Base-by-base conservation (phyloP, 2,329 filamentous ascomycete species). In the Alternaria sp. region DNA sequence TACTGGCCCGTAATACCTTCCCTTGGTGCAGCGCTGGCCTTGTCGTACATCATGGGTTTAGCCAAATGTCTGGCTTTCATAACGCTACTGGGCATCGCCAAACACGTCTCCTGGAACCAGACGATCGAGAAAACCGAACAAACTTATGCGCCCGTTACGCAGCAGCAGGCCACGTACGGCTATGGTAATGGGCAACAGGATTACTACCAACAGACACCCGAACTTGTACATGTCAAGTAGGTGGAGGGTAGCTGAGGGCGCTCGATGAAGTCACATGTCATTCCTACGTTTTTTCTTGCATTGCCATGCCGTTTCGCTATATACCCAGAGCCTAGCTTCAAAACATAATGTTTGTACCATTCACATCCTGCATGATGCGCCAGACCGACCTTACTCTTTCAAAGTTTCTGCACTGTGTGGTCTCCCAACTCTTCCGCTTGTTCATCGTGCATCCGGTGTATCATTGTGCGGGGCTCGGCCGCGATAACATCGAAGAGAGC, bases 1-100 rank as follows among this genome's bases (percentile, higher is more conserved):
- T 64, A 13, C 6, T 13, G 17, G 19, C 5, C 7, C 2, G 52
- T 13, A 3, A 25, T 1, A 28, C 15, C n/a, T 10, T 15, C 13
- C 3, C 12, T 13, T 11, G 26, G 21, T 1, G 9, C 23, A 13
- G 4, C 6, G 3, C 13, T 47, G 5, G 69, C 68, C 12, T 49
- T 71, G 25, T 19, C 28, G 2, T 76, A 65, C 19, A 43, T 76
- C 17, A 11, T 15, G 15, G 55, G 61, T 30, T 61, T 72, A 30
- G 73, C 68, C 59, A 63, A 66, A 45, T 55, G 63, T 3, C 49
- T 73, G 19, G 65, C 67, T 54, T 75, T 65, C 23, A 56, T 74
- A 15, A 43, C 65, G 15, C 47, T 76, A 4, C 54, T 75, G 25
- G 61, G 66, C 28, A 67, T 76, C 40, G 69, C 69, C 6, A 75